These are phyloP conservation scores for Fomitopsis pulvina DNA, from an alignment of 768 basidiomycete species.

Conservation along the genomic window DNA sequence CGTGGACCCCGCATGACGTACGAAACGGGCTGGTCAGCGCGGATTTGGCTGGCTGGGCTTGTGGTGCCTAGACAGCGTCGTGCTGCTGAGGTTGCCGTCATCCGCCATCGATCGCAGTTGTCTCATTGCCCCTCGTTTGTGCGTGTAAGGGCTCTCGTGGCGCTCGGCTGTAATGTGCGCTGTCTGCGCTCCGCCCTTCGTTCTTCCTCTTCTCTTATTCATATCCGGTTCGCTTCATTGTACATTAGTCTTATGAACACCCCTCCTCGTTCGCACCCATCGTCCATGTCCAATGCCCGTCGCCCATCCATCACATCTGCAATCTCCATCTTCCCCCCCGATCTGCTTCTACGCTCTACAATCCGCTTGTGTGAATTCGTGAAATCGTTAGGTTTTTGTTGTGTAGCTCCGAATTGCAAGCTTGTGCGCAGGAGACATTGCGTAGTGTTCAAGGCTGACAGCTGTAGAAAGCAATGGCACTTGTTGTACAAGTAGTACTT, in stretches of 20 bases:
- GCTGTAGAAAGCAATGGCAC: no score
- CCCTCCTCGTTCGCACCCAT: no score
- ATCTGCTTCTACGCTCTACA: no score
- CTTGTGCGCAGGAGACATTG: no score
- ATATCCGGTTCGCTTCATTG: neutral
- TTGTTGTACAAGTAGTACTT: no score
- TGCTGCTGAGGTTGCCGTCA: neutral
- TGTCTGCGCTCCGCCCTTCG: neutral
- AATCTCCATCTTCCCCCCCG: no score
- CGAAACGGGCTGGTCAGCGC: neutral
- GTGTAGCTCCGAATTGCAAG: no score
- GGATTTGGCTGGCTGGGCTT: neutral
- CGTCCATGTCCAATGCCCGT: no score
- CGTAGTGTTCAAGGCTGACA: no score
- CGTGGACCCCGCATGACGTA: neutral
- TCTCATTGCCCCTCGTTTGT: neutral
- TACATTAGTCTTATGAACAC: neutral
- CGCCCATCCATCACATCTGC: no score
- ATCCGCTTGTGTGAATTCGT: no score
- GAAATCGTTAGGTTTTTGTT: no score
- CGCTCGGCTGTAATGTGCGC: neutral
- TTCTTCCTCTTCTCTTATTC: neutral
- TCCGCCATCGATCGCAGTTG: neutral
- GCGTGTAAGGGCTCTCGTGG: neutral
- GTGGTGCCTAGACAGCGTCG: neutral